Evolutionary conservation across 306 rosid genomes (phyloP).

Genomic region (Mucuna pruriens): DNA sequence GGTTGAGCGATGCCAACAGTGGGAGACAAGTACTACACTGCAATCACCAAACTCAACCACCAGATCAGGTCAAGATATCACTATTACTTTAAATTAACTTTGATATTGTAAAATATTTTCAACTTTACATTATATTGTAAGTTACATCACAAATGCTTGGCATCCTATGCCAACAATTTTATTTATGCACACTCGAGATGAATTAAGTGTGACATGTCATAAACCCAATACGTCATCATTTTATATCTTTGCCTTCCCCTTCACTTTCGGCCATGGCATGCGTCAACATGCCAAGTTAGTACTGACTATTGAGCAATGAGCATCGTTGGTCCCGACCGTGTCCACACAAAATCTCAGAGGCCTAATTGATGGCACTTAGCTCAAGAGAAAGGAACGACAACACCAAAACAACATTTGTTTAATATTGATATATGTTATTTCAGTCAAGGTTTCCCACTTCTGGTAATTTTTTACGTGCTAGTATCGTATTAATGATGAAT

Average conservation of each 20-base stretch:
- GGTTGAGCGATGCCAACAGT: conserved; percentile 24
- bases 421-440: neutral
- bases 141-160: neutral
- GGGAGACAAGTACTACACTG: neutral
- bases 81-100: neutral
- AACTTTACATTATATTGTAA: neutral
- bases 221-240: conserved; percentile 8
- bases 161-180: neutral
- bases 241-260: neutral
- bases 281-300: conserved; percentile 35
- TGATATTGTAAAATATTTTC: neutral
- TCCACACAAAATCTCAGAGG: conserved; percentile 24
- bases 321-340: conserved; percentile 23
- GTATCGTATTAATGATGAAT: neutral
- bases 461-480: neutral
- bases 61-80: conserved; percentile 21
- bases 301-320: neutral
- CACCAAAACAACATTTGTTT: neutral
- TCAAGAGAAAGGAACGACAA: conserved; percentile 25
- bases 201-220: neutral
- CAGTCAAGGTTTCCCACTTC: neutral
- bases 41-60: conserved; percentile 45
- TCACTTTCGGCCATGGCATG: conserved; percentile 20
- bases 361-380: conserved; percentile 23
- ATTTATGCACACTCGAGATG: too few relatives aligned